phyloP scores from a whole-genome alignment of 306 rosid species.

The Prunus kanzakura region DNA sequence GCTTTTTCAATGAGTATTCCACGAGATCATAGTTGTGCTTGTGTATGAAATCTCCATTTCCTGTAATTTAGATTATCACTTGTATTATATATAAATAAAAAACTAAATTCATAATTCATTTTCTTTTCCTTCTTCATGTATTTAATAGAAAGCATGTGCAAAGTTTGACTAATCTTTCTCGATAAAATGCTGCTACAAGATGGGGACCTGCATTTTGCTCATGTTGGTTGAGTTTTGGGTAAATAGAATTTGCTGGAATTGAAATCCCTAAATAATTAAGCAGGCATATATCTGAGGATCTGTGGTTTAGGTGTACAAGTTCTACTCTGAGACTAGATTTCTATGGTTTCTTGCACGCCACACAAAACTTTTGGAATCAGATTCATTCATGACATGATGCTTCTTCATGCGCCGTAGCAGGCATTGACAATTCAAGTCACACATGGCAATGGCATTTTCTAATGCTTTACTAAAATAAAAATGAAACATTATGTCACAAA shows the following conservation, averaged over 20 bases:
- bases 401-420: not conserved
- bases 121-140: not conserved
- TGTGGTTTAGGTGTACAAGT: constrained; percentile 3
- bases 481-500: not conserved
- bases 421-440: not conserved
- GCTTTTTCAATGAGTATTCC: not conserved
- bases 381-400: not conserved
- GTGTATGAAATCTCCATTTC: too few species aligned
- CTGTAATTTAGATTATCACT: too few species aligned
- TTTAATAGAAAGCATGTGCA: not conserved
- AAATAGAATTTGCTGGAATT: not conserved
- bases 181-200: not conserved
- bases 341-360: not conserved
- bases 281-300: not conserved
- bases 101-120: not conserved
- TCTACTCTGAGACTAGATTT: not conserved
- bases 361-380: not conserved
- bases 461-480: not conserved
- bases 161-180: too few species aligned
- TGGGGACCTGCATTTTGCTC: constrained; percentile 12
- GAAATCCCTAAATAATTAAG: not conserved
- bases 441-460: not conserved
- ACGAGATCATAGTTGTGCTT: too few species aligned
- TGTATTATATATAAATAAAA: too few species aligned
- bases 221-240: not conserved